Conservation (phyloP, 2,329 filamentous ascomycete genomes). For the Aspergillus fructus region DNA sequence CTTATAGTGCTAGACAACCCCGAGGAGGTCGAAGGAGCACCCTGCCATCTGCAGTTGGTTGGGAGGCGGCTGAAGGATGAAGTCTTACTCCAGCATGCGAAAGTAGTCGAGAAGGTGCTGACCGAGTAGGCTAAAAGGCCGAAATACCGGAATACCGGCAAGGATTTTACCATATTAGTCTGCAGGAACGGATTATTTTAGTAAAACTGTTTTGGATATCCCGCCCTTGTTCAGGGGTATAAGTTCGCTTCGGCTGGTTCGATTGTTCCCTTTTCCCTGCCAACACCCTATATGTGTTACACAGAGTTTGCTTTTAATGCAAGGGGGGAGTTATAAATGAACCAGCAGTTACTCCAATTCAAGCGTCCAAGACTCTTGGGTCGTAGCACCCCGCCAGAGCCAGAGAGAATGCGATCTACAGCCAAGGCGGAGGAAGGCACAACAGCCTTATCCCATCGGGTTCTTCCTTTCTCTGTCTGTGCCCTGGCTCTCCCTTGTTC, state of each 20-base stretch:
- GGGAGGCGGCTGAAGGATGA: slow-evolving; percentile 26
- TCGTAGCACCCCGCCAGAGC: slow-evolving; percentile 1
- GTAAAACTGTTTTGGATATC: not conserved
- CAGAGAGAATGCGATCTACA: slow-evolving; percentile 3
- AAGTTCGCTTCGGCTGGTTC: not conserved
- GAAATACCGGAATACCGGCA: not conserved
- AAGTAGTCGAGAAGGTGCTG: slow-evolving; percentile 15
- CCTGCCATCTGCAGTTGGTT: slow-evolving; percentile 25
- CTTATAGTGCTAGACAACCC: slow-evolving; percentile 16
- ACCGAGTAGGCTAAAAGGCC: not conserved
- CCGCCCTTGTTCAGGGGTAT: not conserved
- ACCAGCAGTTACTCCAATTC: no score
- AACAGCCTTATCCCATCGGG: not conserved
- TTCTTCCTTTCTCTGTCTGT: no score
- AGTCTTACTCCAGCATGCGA: slow-evolving; percentile 18
- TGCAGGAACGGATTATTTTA: not conserved
- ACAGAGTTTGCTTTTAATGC: no score
- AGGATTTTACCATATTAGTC: not conserved
- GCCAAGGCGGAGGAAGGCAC: slow-evolving; percentile 5
- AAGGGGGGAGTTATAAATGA: no score
- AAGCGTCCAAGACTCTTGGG: not conserved
- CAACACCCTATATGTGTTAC: no score
- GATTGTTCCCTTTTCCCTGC: no score
- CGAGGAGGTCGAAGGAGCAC: slow-evolving; percentile 19
- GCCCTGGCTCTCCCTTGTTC: not conserved